phyloP scores from a whole-genome alignment of 2,329 filamentous ascomycete species.

The Aspergillus texensis region DNA sequence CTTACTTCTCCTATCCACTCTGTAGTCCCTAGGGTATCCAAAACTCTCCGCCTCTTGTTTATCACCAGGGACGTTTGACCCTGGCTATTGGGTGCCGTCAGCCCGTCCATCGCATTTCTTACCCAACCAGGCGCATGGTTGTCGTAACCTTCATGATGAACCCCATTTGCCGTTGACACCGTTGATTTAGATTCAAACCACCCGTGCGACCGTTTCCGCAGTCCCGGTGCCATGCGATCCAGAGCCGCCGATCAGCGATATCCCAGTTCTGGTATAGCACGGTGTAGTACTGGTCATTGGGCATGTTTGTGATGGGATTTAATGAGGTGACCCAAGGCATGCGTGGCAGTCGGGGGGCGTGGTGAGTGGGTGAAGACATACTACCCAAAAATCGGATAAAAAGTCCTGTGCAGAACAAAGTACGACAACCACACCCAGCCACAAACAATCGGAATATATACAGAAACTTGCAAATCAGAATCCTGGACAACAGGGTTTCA shows the following conservation, averaged over 20 bases:
- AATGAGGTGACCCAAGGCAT: neutral
- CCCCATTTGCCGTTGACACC: neutral
- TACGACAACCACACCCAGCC: neutral
- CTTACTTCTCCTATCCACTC: neutral
- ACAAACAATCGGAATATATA: neutral
- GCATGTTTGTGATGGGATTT: slow-evolving; percentile 1
- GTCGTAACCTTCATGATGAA: neutral
- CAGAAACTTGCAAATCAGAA: neutral
- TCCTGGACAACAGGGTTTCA: neutral
- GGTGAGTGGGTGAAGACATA: neutral
- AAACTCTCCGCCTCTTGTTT: slow-evolving; percentile 2
- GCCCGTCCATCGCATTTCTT: neutral
- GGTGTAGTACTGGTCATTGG: neutral
- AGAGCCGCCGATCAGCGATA: slow-evolving; percentile 2
- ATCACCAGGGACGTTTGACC: neutral
- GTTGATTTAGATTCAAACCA: neutral
- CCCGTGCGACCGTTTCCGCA: neutral
- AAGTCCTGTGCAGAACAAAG: neutral
- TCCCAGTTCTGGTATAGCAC: neutral
- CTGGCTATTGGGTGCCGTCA: neutral
- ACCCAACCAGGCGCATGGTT: neutral
- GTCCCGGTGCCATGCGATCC: neutral
- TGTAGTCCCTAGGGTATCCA: neutral
- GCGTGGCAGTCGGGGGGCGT: neutral
- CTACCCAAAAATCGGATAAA: neutral